These are phyloP conservation scores for Rhynchospora breviuscula DNA, from an alignment of 176 grass and related monocot species.

Conservation along the genomic window DNA sequence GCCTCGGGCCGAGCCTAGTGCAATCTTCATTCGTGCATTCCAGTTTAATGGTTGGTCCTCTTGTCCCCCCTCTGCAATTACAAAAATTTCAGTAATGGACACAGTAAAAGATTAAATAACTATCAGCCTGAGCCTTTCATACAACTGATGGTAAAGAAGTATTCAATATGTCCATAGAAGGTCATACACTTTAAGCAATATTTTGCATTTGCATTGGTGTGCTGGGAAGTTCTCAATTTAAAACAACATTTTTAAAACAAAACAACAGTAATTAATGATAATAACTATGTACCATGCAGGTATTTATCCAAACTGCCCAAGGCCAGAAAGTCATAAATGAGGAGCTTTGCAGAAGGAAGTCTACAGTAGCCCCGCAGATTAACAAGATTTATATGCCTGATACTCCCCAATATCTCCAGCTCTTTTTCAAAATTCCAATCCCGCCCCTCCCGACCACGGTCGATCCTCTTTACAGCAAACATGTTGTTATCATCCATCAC, in stretches of 20 bases:
- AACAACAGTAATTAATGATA: not conserved
- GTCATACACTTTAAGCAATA: not conserved
- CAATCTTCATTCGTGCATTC: constrained; percentile 96
- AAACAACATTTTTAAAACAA: not conserved
- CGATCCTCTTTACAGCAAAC: constrained; percentile 91
- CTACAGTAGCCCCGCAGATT: constrained; percentile 76
- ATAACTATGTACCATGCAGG: constrained; percentile 50
- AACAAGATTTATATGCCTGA: constrained; percentile 91
- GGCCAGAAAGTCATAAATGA: constrained; percentile 79
- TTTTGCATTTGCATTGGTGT: not conserved
- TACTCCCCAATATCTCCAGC: constrained; percentile 86
- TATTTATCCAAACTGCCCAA: constrained; percentile 79
- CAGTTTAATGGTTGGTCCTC: constrained; percentile 83
- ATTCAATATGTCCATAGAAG: not conserved
- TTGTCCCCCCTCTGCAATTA: constrained; percentile 55
- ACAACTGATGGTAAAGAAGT: not conserved
- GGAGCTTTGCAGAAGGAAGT: constrained; percentile 55
- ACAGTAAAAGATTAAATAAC: not conserved
- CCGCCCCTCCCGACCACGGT: constrained; percentile 36
- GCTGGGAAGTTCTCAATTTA: not conserved
- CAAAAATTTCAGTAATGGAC: not conserved
- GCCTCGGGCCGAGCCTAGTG: constrained; percentile 66
- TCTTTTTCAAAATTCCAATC: constrained; percentile 80
- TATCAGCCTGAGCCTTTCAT: not conserved
- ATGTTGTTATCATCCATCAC: constrained; percentile 71